Evolutionary conservation across 75 land plant genomes (phyloP).

Genomic region (Larix kaempferi): DNA sequence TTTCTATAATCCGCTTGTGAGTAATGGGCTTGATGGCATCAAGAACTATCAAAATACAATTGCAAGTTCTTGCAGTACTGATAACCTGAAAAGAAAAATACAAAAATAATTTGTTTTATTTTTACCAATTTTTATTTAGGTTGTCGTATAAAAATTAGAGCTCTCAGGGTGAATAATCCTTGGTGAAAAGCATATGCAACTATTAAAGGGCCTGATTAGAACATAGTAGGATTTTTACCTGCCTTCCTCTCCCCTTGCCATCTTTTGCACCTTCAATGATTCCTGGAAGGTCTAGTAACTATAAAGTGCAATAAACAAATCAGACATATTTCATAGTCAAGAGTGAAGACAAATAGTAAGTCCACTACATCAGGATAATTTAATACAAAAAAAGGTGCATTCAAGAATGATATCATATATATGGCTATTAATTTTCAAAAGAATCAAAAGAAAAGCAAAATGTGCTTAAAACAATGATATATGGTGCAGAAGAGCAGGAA

Average conservation of each 20-base stretch:
- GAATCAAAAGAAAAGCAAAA: too few species aligned
- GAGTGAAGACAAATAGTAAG: too few species aligned
- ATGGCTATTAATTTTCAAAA: too few species aligned
- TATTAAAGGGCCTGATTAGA: not conserved
- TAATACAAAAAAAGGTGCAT: too few species aligned
- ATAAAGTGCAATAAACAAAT: constrained; percentile 15
- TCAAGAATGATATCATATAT: too few species aligned
- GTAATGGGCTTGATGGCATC: constrained; percentile 99
- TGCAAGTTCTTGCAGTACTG: constrained; percentile 99
- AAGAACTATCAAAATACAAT: constrained; percentile 96
- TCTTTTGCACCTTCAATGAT: constrained; percentile 99
- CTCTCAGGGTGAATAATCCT: not conserved
- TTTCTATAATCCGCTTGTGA: constrained; percentile 99
- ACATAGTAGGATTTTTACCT: constrained; percentile 47
- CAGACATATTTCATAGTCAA: too few species aligned
- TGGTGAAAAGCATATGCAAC: not conserved
- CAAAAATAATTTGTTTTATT: not conserved
- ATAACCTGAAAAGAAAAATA: constrained; percentile 66
- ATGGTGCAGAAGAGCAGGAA: too few species aligned
- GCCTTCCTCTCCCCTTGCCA: constrained; percentile 99
- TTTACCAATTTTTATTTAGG: not conserved
- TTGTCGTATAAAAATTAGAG: not conserved
- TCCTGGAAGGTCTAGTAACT: constrained; percentile 99
- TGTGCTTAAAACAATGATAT: too few species aligned
- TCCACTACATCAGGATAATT: too few species aligned